These are phyloP conservation scores for Hevea brasiliensis DNA, from an alignment of 345 rosid genomes.

Conservation along the genomic window DNA sequence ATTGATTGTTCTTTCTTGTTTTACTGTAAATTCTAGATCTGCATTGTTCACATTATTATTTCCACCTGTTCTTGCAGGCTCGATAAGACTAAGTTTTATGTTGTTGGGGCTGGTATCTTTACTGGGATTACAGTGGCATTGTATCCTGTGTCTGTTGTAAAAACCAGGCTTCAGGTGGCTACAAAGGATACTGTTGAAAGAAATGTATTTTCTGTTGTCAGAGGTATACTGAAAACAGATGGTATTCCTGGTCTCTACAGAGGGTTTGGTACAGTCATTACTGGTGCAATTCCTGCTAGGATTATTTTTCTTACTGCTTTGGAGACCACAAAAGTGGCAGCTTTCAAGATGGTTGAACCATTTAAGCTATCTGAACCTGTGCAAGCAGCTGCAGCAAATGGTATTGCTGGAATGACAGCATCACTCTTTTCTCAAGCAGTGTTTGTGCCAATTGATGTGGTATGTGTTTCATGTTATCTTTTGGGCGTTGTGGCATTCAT, in stretches of 20 bases:
- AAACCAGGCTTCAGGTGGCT: slow-evolving; percentile 96
- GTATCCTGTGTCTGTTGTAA: slow-evolving; percentile 86
- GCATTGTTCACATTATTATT: neutral
- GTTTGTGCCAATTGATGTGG: slow-evolving; percentile 95
- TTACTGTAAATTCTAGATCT: neutral
- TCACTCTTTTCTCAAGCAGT: slow-evolving; percentile 83
- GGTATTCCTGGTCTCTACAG: slow-evolving; percentile 93
- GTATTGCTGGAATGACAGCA: slow-evolving; percentile 89
- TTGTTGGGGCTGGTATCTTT: slow-evolving; percentile 92
- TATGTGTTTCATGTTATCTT: slow-evolving; percentile 34
- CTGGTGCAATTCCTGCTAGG: slow-evolving; percentile 91
- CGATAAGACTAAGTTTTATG: slow-evolving; percentile 85
- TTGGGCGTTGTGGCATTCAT: neutral
- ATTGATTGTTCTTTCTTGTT: neutral
- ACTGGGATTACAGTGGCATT: slow-evolving; percentile 89
- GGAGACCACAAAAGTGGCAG: slow-evolving; percentile 82
- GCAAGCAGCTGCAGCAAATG: slow-evolving; percentile 92
- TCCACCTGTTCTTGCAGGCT: slow-evolving; percentile 55
- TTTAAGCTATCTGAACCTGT: slow-evolving; percentile 58
- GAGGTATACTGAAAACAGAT: slow-evolving; percentile 70
- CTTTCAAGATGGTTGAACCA: slow-evolving; percentile 55
- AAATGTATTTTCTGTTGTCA: slow-evolving; percentile 69
- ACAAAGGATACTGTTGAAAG: slow-evolving; percentile 73
- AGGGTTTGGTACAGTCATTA: slow-evolving; percentile 94
- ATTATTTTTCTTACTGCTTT: slow-evolving; percentile 81